Evolutionary conservation across 2,329 filamentous ascomycete genomes (phyloP), one percentile per base, ranked within the genome.

Genomic region (Penicillium capsulatum): DNA sequence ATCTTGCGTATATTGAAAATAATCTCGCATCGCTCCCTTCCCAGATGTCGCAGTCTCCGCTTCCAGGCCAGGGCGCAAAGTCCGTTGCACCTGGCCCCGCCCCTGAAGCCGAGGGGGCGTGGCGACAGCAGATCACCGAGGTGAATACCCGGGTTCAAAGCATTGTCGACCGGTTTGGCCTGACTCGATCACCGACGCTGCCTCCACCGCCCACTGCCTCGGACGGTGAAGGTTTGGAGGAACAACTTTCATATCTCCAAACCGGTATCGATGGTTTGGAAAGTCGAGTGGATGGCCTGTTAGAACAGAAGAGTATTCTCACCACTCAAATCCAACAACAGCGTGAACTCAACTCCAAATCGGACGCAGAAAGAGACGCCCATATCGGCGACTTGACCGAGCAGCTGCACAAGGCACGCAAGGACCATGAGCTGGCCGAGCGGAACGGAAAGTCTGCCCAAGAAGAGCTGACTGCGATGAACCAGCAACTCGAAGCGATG

Each of bases 271-370:
- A 89, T 55, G 84, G 81, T 68, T 70, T 96, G 3, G 87, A 89
- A 58, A 74, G 75, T 28, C 84, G 87, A 42, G 79, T 87, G n/a
- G 84, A 82, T 13, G 79, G 79, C 14, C 71, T 96, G 24, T 83
- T 86, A 46, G 86, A 95, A 54, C 90, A 97, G 60, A 94, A 95
- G 61, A 80, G 81, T 34, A 90, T 95, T 15, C 75, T 97, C 7
- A 84, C 91, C 57, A 81, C 89, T 30, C 90, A 97, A 63, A 91
- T 96, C 57, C 91, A 94, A 68, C 90, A 97, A 61, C 91, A 97
- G 66, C 84, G 90, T 42, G 88, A 94, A 58, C 76, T 96, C 41
- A 94, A 94, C 67, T 89, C 76, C 69, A 90, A 90, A 58, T 89
- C 87, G 1, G 88, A 94, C 52, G 73, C 71, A 10, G 65, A 76